Conservation (phyloP, 345 rosid species). For the Corymbia maculata region DNA sequence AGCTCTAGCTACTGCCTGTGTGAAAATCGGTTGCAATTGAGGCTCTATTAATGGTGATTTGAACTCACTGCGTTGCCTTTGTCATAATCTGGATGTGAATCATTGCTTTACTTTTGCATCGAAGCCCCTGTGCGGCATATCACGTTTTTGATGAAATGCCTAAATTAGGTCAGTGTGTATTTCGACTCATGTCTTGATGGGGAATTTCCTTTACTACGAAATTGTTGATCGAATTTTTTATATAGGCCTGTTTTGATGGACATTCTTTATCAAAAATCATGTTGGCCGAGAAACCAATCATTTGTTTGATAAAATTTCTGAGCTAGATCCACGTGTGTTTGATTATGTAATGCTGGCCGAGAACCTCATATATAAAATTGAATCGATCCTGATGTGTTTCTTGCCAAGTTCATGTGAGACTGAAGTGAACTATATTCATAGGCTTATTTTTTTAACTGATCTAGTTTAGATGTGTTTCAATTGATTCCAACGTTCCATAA, state of each 20-base stretch:
- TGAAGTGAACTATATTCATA: background rate
- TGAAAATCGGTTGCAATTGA: background rate
- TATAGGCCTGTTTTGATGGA: background rate
- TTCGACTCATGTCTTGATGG: background rate
- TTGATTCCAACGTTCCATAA: background rate
- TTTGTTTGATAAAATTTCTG: background rate
- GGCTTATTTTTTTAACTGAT: background rate
- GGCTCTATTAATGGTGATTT: too few species aligned
- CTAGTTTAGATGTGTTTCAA: background rate
- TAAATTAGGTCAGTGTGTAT: too few species aligned
- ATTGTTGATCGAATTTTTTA: background rate
- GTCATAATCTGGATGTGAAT: too few species aligned
- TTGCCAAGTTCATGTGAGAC: background rate
- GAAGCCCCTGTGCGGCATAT: background rate
- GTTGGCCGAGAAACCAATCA: too few species aligned
- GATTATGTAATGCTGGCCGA: background rate
- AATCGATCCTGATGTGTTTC: background rate
- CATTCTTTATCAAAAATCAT: too few species aligned
- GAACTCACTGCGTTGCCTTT: too few species aligned
- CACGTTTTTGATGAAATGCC: background rate
- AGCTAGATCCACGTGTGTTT: background rate
- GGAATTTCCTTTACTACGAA: background rate
- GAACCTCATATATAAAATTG: background rate
- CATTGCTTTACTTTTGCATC: background rate
- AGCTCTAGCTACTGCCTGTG: background rate